Percentiles rank a stretch among this genome's conserved stretches.
phyloP scores from a whole-genome alignment of 1,284 basidiomycete genomes.

The Flammula alnicola region DNA sequence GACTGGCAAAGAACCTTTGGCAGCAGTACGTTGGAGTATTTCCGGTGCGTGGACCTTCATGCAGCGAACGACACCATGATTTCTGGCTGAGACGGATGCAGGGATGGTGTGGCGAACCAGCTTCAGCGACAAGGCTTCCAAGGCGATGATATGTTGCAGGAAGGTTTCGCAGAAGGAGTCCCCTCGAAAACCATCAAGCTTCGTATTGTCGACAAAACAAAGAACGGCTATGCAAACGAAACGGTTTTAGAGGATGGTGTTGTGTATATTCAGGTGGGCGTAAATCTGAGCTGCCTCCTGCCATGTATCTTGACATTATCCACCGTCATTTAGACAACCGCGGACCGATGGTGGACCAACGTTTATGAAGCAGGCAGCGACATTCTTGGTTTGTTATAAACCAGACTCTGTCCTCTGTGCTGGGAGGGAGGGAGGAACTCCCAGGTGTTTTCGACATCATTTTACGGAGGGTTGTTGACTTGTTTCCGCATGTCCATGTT shows the following conservation, averaged over 20 bases:
- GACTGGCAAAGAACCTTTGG: conserved; percentile 36
- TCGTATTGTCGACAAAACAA: conserved; percentile 36
- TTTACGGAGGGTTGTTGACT: too few species aligned
- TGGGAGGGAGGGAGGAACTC: too few species aligned
- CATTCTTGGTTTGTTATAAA: conserved; percentile 19
- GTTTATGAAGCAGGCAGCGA: conserved; percentile 19
- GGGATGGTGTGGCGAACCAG: conserved; percentile 34
- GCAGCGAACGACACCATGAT: background rate
- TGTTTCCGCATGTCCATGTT: too few species aligned
- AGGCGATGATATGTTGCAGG: conserved; percentile 41
- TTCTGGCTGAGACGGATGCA: background rate
- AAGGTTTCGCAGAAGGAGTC: conserved; percentile 38
- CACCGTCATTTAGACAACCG: conserved; percentile 25
- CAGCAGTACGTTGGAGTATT: conserved; percentile 27
- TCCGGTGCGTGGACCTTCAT: conserved; percentile 28
- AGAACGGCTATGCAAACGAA: conserved; percentile 31
- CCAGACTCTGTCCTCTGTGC: background rate
- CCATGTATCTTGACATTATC: background rate
- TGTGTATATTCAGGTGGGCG: conserved; percentile 37
- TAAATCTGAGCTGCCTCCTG: background rate
- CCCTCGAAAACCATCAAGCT: conserved; percentile 38
- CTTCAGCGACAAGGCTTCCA: conserved; percentile 37
- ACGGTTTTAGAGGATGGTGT: conserved; percentile 37
- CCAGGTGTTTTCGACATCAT: too few species aligned
- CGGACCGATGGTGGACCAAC: conserved; percentile 32